Evolutionary conservation across 2,329 filamentous ascomycete genomes (phyloP).

Genomic region (Colletotrichum falcatum): DNA sequence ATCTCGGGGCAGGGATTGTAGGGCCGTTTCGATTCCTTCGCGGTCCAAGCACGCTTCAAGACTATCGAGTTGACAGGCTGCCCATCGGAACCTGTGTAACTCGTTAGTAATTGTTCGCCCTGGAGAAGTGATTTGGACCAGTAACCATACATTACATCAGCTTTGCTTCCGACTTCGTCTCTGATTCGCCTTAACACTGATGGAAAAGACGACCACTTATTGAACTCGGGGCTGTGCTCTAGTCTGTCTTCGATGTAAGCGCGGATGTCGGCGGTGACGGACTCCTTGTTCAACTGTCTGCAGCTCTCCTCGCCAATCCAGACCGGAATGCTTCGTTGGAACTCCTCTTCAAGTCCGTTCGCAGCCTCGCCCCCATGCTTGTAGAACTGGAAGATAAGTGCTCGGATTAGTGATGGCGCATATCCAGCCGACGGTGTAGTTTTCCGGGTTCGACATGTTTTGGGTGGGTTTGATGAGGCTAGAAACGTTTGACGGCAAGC

Average conservation of each 20-base stretch:
- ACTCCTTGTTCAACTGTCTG: not conserved
- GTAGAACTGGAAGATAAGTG: constrained; percentile 42
- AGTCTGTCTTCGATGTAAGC: not conserved
- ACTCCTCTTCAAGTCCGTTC: constrained; percentile 6
- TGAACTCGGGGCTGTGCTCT: not conserved
- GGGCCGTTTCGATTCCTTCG: not conserved
- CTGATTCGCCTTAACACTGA: not conserved
- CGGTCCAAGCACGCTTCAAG: not conserved
- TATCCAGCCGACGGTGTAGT: constrained; percentile 40
- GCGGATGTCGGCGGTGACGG: constrained; percentile 10
- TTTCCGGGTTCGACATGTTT: not conserved
- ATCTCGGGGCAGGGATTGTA: not conserved
- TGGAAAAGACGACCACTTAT: not conserved
- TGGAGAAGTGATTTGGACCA: not conserved
- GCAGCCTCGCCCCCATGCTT: constrained; percentile 32
- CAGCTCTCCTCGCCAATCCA: not conserved
- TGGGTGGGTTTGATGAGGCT: not conserved
- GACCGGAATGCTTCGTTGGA: not conserved
- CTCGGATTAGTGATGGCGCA: constrained; percentile 37
- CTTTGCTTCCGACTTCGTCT: constrained; percentile 1
- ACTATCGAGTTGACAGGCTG: constrained; percentile 18
- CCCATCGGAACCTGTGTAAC: constrained; percentile 30
- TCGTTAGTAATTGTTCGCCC: not conserved
- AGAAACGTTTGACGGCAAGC: not conserved
- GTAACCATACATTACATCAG: constrained; percentile 9